Evolutionary conservation across 2,329 filamentous ascomycete species (phyloP).

Genomic region (Teratosphaeria destructans): DNA sequence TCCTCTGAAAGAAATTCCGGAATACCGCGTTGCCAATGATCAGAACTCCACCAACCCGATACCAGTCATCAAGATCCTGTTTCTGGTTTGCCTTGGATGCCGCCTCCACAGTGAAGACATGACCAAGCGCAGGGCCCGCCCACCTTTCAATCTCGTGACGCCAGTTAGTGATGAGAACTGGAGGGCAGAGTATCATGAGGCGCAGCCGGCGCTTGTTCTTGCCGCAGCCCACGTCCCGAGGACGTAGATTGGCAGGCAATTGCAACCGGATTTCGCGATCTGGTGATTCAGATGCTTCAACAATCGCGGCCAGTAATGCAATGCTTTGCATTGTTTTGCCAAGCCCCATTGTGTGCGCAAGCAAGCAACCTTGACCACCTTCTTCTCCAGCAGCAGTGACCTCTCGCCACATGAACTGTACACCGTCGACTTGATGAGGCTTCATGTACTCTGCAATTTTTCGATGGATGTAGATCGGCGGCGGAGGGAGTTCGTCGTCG

Average conservation of each 20-base stretch:
- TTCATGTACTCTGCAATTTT: constrained; percentile 59
- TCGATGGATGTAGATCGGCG: constrained; percentile 52
- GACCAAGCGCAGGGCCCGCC: constrained; percentile 46
- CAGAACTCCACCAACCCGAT: constrained; percentile 57
- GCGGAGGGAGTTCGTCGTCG: constrained; percentile 24
- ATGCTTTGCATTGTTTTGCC: constrained; percentile 88
- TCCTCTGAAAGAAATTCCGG: constrained; percentile 29
- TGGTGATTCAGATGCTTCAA: constrained; percentile 51
- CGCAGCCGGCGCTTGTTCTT: constrained; percentile 39
- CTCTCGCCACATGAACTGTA: constrained; percentile 84
- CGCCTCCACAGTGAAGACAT: constrained; percentile 46
- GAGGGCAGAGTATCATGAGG: constrained; percentile 65
- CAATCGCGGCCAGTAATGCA: constrained; percentile 65
- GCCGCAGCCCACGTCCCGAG: constrained; percentile 3
- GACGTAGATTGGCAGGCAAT: constrained; percentile 53
- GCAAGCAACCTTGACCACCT: constrained; percentile 60
- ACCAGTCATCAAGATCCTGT: constrained; percentile 48
- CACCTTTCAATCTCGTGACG: constrained; percentile 63
- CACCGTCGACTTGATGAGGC: constrained; percentile 67
- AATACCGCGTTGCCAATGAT: constrained; percentile 67
- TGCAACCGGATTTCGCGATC: constrained; percentile 51
- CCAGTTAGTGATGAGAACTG: constrained; percentile 73
- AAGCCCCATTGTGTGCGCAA: constrained; percentile 85
- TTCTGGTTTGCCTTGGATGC: constrained; percentile 30
- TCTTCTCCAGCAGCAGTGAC: constrained; percentile 45